Percentiles rank a stretch among this genome's conserved stretches.
Evolutionary conservation across 805 yeast genomes (phyloP).

Genomic region (Torulaspora indica): DNA sequence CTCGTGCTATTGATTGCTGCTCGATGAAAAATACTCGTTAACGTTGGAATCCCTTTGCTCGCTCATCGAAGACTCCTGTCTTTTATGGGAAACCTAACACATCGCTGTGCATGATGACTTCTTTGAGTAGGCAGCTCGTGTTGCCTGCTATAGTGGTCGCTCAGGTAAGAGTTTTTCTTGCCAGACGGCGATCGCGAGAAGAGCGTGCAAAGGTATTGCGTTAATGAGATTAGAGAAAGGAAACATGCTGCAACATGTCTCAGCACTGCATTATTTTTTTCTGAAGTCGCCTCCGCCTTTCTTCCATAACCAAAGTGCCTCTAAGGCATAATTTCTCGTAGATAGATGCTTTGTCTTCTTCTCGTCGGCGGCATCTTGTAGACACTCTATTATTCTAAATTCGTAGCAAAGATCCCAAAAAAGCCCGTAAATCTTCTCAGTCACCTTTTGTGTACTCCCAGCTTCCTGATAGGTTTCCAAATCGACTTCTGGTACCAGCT

Average conservation of each 20-base stretch:
- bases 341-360: constrained; percentile 57
- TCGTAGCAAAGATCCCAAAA: constrained; percentile 71
- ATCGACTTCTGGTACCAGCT: constrained; percentile 45
- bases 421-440: constrained; percentile 38
- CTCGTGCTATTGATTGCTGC: background rate
- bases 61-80: constrained; percentile 2
- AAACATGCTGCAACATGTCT: constrained; percentile 10
- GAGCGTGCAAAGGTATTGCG: constrained; percentile 3
- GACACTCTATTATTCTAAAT: constrained; percentile 56
- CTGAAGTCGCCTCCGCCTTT: constrained; percentile 42
- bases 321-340: constrained; percentile 77
- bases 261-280: constrained; percentile 9
- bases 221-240: constrained; percentile 4
- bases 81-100: background rate
- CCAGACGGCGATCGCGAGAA: background rate
- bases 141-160: background rate
- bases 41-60: constrained; percentile 8
- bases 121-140: background rate
- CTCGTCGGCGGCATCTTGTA: constrained; percentile 68
- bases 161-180: constrained; percentile 11
- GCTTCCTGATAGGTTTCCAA: constrained; percentile 38
- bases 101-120: background rate
- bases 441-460: constrained; percentile 37
- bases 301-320: constrained; percentile 88
- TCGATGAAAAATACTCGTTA: background rate